phyloP scores from a whole-genome alignment of 306 rosid genomes.

The Astragalus glycyphyllos region DNA sequence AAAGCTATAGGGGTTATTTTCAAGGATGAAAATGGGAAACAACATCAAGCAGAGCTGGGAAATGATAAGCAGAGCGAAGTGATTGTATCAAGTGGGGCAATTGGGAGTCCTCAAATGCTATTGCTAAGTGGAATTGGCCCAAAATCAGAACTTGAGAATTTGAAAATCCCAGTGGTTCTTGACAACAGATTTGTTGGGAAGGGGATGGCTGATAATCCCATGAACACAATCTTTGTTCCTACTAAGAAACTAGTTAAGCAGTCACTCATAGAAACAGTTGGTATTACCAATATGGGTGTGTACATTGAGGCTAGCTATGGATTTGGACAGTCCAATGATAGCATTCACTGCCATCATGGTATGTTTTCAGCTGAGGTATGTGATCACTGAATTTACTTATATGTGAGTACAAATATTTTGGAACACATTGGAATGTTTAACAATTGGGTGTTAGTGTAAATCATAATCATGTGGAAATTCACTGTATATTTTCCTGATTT shows the following conservation, averaged over 20 bases:
- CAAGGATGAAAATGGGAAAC: conserved; percentile 81
- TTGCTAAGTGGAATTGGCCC: conserved; percentile 93
- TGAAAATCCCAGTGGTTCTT: conserved; percentile 70
- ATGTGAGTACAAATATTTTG: not conserved
- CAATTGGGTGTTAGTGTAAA: not conserved
- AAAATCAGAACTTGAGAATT: conserved; percentile 58
- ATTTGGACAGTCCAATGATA: conserved; percentile 73
- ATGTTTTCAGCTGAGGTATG: conserved; percentile 92
- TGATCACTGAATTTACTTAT: conserved; percentile 18
- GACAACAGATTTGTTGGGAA: conserved; percentile 77
- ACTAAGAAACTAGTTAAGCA: conserved; percentile 55
- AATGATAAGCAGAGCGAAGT: conserved; percentile 64
- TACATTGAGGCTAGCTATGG: conserved; percentile 95
- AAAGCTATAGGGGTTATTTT: conserved; percentile 82
- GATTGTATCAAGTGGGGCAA: conserved; percentile 79
- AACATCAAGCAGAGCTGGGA: conserved; percentile 64
- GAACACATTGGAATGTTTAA: conserved; percentile 12
- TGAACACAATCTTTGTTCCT: conserved; percentile 88
- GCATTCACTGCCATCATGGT: conserved; percentile 95
- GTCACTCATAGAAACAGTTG: conserved; percentile 84
- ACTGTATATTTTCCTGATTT: too few relatives aligned
- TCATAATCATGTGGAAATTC: too few relatives aligned
- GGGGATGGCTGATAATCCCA: conserved; percentile 95
- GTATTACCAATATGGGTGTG: conserved; percentile 84
- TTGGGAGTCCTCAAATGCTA: conserved; percentile 89